Percentiles rank a stretch among this genome's conserved stretches.
Evolutionary conservation across 169 alveolate species (phyloP).

Genomic region (Eimeria praecox): DNA sequence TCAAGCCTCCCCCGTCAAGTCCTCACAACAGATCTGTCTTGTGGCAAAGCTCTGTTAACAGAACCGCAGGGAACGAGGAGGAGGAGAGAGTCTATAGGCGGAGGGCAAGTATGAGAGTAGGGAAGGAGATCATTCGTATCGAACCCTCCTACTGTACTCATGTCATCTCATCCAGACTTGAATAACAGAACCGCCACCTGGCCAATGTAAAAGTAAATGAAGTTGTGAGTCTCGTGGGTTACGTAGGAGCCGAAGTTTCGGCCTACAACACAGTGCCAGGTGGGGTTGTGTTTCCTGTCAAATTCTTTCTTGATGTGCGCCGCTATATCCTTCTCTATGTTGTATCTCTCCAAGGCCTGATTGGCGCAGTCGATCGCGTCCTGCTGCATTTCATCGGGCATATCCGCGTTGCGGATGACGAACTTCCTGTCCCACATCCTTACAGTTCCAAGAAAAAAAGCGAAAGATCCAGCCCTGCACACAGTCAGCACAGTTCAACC

Average conservation of each 20-base stretch:
- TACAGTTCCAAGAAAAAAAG: background rate
- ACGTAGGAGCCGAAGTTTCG: conserved; percentile 99
- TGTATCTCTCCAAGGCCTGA: conserved; percentile 98
- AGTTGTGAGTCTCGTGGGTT: conserved; percentile 99
- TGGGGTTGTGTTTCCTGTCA: conserved; percentile 98
- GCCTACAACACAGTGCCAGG: conserved; percentile 99
- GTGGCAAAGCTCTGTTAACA: background rate
- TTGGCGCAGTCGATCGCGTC: conserved; percentile 99
- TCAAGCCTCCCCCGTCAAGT: background rate
- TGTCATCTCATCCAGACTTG: conserved; percentile 96
- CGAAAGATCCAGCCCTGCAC: background rate
- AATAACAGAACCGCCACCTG: conserved; percentile 98
- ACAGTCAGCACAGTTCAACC: background rate
- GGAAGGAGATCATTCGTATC: background rate
- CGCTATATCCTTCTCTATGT: conserved; percentile 98
- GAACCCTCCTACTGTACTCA: background rate
- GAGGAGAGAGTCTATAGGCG: background rate
- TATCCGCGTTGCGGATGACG: conserved; percentile 98
- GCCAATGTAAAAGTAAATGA: conserved; percentile 99
- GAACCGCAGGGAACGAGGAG: background rate
- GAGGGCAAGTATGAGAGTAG: background rate
- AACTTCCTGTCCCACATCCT: conserved; percentile 85
- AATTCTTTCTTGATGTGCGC: conserved; percentile 99
- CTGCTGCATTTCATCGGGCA: conserved; percentile 99
- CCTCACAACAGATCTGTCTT: conserved; percentile 1